Percentiles rank a stretch among this genome's conserved stretches.
These are phyloP conservation scores for Spirogloea muscicola DNA, from an alignment of 139 green algal species.

Conservation along the genomic window DNA sequence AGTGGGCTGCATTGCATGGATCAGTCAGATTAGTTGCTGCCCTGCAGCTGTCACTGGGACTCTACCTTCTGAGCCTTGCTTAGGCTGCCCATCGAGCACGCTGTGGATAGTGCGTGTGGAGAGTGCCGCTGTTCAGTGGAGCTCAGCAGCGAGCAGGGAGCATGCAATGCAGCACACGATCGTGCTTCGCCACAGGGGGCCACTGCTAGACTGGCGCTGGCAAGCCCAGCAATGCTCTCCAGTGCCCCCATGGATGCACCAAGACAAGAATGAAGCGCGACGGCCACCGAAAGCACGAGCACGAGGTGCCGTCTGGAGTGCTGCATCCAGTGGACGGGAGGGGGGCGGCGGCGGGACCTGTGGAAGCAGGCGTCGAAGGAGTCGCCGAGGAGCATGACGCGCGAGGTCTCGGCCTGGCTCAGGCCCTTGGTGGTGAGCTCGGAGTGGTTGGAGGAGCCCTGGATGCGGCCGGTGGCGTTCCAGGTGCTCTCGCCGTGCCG, in stretches of 20 bases:
- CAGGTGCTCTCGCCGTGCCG: slow-evolving; percentile 92
- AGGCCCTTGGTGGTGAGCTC: slow-evolving; percentile 79
- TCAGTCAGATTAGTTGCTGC: background rate
- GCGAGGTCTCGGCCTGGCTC: slow-evolving; percentile 63
- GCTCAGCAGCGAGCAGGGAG: too few relatives aligned
- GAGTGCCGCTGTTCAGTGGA: too few relatives aligned
- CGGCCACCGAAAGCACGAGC: too few relatives aligned
- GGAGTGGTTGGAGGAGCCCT: slow-evolving; percentile 82
- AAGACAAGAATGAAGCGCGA: too few relatives aligned
- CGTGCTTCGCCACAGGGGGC: too few relatives aligned
- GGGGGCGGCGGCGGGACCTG: too few relatives aligned
- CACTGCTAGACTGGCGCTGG: too few relatives aligned
- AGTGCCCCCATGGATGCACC: too few relatives aligned
- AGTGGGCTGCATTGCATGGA: slow-evolving; percentile 61
- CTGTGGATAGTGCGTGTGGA: background rate
- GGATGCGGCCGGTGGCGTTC: slow-evolving; percentile 85
- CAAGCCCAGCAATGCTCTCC: too few relatives aligned
- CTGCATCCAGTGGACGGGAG: too few relatives aligned
- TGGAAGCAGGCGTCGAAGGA: slow-evolving; percentile 61
- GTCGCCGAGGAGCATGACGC: slow-evolving; percentile 62
- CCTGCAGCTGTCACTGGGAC: background rate
- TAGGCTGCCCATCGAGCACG: background rate
- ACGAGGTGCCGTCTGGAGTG: too few relatives aligned
- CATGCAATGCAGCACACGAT: too few relatives aligned
- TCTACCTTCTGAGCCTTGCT: background rate